Percentiles rank a stretch among this genome's conserved stretches.
Evolutionary conservation across 768 basidiomycete genomes (phyloP).

Genomic region (Gymnopilus junonius): DNA sequence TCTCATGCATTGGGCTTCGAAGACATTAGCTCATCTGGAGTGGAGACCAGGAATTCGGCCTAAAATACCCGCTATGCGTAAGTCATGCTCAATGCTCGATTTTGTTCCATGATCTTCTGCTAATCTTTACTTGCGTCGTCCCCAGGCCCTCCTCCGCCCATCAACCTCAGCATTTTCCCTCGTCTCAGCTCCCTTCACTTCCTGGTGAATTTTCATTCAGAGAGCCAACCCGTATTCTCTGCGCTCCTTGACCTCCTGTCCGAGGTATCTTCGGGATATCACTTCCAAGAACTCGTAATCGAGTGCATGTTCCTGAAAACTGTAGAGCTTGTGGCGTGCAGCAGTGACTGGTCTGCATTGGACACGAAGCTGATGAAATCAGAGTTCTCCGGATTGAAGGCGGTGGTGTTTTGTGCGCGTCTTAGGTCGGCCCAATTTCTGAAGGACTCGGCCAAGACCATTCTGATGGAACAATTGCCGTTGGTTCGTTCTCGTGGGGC

Average conservation of each 20-base stretch:
- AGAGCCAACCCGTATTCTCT: slow-evolving; percentile 15
- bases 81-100: not conserved
- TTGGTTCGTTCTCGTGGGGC: slow-evolving; percentile 16
- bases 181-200: slow-evolving; percentile 18
- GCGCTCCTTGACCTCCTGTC: slow-evolving; percentile 16
- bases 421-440: slow-evolving; percentile 1
- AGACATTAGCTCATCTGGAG: slow-evolving; percentile 18
- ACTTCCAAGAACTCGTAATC: slow-evolving; percentile 17
- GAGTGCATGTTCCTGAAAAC: slow-evolving; percentile 26
- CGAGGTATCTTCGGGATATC: slow-evolving; percentile 17
- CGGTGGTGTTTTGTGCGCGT: slow-evolving; percentile 18
- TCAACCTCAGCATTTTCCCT: slow-evolving; percentile 16
- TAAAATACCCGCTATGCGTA: slow-evolving; percentile 12
- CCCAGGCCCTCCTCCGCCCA: slow-evolving; percentile 21
- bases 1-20: slow-evolving; percentile 22
- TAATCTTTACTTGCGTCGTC: not conserved
- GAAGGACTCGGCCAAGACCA: slow-evolving; percentile 9
- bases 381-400: slow-evolving; percentile 11
- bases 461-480: slow-evolving; percentile 21
- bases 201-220: slow-evolving; percentile 27
- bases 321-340: slow-evolving; percentile 21
- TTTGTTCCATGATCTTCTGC: not conserved
- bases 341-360: slow-evolving; percentile 20
- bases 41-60: slow-evolving; percentile 22
- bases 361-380: slow-evolving; percentile 11